A percentile compares a stretch with the other conserved stretches of the same genome.
Evolutionary conservation across 306 rosid genomes (phyloP).

Genomic region (Crotalaria pallida): DNA sequence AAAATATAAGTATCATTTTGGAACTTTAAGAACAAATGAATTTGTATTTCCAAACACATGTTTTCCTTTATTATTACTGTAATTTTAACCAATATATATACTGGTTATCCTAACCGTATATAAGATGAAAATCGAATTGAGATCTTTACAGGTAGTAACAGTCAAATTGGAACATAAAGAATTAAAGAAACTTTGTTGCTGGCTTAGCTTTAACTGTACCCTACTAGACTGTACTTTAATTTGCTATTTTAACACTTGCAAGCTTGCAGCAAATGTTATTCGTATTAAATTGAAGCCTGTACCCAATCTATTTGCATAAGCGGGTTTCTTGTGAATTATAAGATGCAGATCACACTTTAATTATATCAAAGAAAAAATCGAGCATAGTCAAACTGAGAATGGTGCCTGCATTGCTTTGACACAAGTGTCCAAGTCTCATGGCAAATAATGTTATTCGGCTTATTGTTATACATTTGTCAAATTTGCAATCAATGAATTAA

Average conservation of each 20-base stretch:
- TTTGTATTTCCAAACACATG: too few species aligned
- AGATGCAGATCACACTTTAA: slow-evolving; percentile 1
- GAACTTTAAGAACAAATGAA: too few species aligned
- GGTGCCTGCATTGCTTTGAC: not conserved
- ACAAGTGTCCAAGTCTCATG: not conserved
- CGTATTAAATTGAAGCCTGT: too few species aligned
- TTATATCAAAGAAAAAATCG: not conserved
- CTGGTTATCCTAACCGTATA: too few species aligned
- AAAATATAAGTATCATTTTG: too few species aligned
- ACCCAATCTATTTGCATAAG: not conserved
- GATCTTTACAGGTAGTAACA: not conserved
- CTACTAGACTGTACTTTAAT: not conserved
- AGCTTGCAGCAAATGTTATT: not conserved
- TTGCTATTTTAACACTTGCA: not conserved
- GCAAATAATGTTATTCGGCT: too few species aligned
- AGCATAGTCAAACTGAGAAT: not conserved
- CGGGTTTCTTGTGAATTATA: not conserved
- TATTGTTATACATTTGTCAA: not conserved
- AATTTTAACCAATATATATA: too few species aligned
- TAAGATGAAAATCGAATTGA: too few species aligned
- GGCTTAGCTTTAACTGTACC: not conserved
- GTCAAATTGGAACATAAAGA: not conserved
- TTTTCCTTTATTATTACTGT: too few species aligned
- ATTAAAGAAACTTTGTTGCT: not conserved
- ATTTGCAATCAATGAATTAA: not conserved